Conservation (phyloP, 2,329 filamentous ascomycete species). For the Fusarium mundagurra region DNA sequence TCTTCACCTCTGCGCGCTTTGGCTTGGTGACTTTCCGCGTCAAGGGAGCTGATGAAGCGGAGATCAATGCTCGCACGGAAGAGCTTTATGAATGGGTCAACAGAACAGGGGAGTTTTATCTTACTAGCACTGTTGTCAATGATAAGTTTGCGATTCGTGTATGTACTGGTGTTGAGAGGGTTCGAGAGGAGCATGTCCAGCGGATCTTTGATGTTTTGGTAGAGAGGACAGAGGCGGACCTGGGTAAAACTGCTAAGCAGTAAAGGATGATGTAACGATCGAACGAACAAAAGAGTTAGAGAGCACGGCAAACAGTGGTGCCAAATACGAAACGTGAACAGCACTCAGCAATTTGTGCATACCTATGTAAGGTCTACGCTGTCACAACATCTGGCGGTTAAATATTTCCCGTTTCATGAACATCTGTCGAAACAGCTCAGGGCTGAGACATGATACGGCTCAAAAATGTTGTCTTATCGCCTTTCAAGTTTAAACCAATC, state of each 20-base stretch:
- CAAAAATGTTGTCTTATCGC: too few species aligned
- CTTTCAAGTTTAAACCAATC: too few species aligned
- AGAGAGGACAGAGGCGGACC: constrained; percentile 60
- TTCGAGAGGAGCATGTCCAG: constrained; percentile 77
- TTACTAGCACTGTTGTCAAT: constrained; percentile 80
- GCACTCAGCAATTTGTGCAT: too few species aligned
- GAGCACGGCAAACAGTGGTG: accelerated
- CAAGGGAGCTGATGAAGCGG: constrained; percentile 54
- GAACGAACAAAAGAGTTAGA: accelerated
- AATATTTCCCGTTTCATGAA: too few species aligned
- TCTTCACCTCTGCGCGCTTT: constrained; percentile 79
- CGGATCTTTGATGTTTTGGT: constrained; percentile 80
- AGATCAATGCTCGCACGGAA: constrained; percentile 75
- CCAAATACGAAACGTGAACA: too few species aligned
- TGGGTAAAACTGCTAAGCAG: not conserved
- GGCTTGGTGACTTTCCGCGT: constrained; percentile 81
- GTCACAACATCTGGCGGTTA: too few species aligned
- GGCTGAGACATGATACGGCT: too few species aligned
- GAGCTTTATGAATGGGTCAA: constrained; percentile 81
- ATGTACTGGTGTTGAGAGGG: constrained; percentile 73
- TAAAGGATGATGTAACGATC: accelerated
- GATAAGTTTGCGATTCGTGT: constrained; percentile 83
- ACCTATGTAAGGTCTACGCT: accelerated
- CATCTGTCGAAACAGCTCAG: accelerated
- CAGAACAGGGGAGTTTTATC: constrained; percentile 77